phyloP scores from a whole-genome alignment of 768 basidiomycete species.

The Coprinopsis strossmayeri region DNA sequence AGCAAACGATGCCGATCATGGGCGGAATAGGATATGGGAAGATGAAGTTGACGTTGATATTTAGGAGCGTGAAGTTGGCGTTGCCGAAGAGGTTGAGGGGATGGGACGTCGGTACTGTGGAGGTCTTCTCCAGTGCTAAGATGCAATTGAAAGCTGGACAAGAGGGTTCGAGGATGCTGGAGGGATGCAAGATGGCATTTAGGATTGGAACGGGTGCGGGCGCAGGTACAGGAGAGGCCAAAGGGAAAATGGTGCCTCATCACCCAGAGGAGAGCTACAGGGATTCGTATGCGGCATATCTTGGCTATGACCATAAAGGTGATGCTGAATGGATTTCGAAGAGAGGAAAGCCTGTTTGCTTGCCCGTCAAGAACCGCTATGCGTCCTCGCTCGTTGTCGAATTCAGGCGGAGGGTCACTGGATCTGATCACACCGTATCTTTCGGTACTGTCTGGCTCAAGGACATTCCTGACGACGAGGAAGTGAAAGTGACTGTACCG shows the following conservation, averaged over 20 bases:
- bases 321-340: conserved; percentile 28
- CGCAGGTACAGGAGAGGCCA: conserved; percentile 10
- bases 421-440: conserved; percentile 28
- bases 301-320: conserved; percentile 1
- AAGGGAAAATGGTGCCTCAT: conserved; percentile 28
- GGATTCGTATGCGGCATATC: neutral
- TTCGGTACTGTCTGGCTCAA: conserved; percentile 36
- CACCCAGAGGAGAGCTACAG: conserved; percentile 12
- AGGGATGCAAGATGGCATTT: neutral
- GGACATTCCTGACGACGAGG: conserved; percentile 32
- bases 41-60: conserved; percentile 57
- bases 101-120: conserved; percentile 67
- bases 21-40: conserved; percentile 67
- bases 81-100: conserved; percentile 54
- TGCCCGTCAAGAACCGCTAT: conserved; percentile 35
- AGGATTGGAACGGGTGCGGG: neutral
- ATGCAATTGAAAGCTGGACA: neutral
- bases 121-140: conserved; percentile 31
- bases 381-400: conserved; percentile 32
- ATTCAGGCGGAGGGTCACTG: conserved; percentile 27
- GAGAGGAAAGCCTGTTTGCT: conserved; percentile 21
- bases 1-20: conserved; percentile 54
- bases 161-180: neutral
- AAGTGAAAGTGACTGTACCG: conserved; percentile 21
- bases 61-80: conserved; percentile 56